Percentiles rank a stretch among this genome's conserved stretches.
phyloP scores from a whole-genome alignment of 768 basidiomycete species.

The Rhizopogon rudus region DNA sequence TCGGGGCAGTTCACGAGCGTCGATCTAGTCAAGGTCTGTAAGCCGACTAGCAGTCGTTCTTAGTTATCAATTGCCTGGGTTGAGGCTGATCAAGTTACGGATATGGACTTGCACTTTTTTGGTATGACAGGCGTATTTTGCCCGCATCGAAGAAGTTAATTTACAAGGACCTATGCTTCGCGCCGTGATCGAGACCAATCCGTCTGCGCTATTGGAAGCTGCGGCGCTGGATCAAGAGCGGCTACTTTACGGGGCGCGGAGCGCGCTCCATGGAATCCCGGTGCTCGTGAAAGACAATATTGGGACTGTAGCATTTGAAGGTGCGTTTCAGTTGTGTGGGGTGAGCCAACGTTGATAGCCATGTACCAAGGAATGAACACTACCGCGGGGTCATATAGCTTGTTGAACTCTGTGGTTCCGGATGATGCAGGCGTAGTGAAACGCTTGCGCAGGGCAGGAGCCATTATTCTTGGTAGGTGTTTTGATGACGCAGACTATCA shows the following conservation, averaged over 20 bases:
- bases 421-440: conserved; percentile 31
- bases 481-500: neutral
- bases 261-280: conserved; percentile 35
- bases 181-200: conserved; percentile 38
- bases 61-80: neutral
- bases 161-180: conserved; percentile 29
- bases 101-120: neutral
- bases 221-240: conserved; percentile 30
- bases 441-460: conserved; percentile 26
- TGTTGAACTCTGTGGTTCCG: conserved; percentile 28
- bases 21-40: conserved; percentile 33
- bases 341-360: neutral
- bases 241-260: conserved; percentile 18
- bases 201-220: conserved; percentile 31
- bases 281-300: conserved; percentile 32
- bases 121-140: conserved; percentile 32
- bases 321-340: conserved; percentile 1
- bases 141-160: conserved; percentile 41
- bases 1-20: conserved; percentile 34
- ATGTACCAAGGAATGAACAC: conserved; percentile 33
- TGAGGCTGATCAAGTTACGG: neutral
- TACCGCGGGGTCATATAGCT: conserved; percentile 34
- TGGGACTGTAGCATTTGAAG: conserved; percentile 25
- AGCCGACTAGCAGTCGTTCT: neutral
- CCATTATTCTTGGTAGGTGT: conserved; percentile 27